Evolutionary conservation across 2,329 filamentous ascomycete genomes (phyloP).

Genomic region (Trichoderma semiorbis): DNA sequence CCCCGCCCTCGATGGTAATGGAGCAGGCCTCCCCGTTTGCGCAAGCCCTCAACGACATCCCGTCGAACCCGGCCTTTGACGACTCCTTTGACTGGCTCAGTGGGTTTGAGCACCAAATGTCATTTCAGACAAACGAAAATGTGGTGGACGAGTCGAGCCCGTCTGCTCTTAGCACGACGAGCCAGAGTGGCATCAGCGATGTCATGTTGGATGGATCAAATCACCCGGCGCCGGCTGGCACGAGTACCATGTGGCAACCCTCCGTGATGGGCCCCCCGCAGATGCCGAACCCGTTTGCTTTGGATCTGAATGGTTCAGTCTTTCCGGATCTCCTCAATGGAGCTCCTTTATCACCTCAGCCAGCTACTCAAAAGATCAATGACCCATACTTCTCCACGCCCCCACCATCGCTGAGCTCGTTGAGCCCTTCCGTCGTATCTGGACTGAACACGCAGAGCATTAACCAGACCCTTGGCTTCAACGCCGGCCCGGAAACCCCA

Average conservation of each 20-base stretch:
- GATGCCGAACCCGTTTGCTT: slow-evolving; percentile 65
- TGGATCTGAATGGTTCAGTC: slow-evolving; percentile 70
- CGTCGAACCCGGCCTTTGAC: slow-evolving; percentile 60
- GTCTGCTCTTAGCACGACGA: slow-evolving; percentile 91
- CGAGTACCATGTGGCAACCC: slow-evolving; percentile 65
- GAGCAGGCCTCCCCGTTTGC: slow-evolving; percentile 61
- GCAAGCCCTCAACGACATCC: slow-evolving; percentile 55
- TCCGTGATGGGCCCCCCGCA: slow-evolving; percentile 66
- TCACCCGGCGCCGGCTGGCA: slow-evolving; percentile 52
- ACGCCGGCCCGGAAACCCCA: slow-evolving; percentile 66
- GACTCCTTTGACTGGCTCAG: slow-evolving; percentile 80
- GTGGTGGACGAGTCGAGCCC: slow-evolving; percentile 91
- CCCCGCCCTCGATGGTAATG: slow-evolving; percentile 63
- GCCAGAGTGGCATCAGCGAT: slow-evolving; percentile 87
- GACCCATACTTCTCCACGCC: slow-evolving; percentile 79
- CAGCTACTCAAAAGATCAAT: slow-evolving; percentile 63
- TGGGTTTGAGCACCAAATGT: slow-evolving; percentile 75
- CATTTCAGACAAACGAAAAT: slow-evolving; percentile 68
- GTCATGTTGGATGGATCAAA: slow-evolving; percentile 82
- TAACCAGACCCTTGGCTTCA: slow-evolving; percentile 64
- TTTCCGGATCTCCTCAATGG: slow-evolving; percentile 74
- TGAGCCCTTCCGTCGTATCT: slow-evolving; percentile 69
- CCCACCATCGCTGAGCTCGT: slow-evolving; percentile 67
- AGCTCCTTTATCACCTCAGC: slow-evolving; percentile 74
- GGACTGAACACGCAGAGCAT: slow-evolving; percentile 59